These are phyloP conservation scores for sunflower (Helianthus annuus) DNA, from an alignment of 129 eudicot genomes.

Conservation along the genomic window HanXRQr2.0-SUNRISE NC_035441.2:97108875-97109374, in stretches of 20 bases:
- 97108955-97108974: neutral
- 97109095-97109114: neutral
- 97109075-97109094: neutral
- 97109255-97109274: neutral
- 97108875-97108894: conserved; percentile 85
- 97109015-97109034: neutral
- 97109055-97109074: neutral
- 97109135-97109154: neutral
- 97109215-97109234: neutral
- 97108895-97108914: conserved; percentile 69
- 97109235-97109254: neutral
- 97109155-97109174: neutral
- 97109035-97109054: neutral
- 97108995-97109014: neutral
- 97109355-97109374: too few relatives aligned
- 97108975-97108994: neutral
- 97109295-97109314: neutral
- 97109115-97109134: neutral
- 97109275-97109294: neutral
- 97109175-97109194: neutral
- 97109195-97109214: neutral
- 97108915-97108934: neutral
- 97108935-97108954: conserved; percentile 1
- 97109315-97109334: neutral
- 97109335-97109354: too few relatives aligned